phyloP scores from a whole-genome alignment of 2,329 filamentous ascomycete genomes.

The Coniella lustricola region DNA sequence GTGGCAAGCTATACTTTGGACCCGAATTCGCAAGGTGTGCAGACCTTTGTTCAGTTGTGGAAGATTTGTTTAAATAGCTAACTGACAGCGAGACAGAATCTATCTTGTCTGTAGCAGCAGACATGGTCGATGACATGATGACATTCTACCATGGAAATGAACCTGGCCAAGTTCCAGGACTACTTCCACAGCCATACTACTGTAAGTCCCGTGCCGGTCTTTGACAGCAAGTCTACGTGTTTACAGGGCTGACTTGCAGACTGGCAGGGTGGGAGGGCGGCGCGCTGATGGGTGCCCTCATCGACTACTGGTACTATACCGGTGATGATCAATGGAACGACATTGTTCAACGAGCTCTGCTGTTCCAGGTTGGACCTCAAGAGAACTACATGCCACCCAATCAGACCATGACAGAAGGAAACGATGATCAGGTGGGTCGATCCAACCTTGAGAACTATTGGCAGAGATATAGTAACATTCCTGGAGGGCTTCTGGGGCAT shows the following conservation, averaged over 20 bases:
- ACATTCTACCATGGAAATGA: constrained; percentile 41
- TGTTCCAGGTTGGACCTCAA: constrained; percentile 64
- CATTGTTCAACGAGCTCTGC: constrained; percentile 58
- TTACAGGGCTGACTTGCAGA: too few relatives aligned
- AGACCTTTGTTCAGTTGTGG: fast-evolving
- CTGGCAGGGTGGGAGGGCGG: constrained; percentile 63
- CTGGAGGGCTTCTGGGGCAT: constrained; percentile 56
- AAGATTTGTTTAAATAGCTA: background rate
- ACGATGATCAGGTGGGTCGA: constrained; percentile 51
- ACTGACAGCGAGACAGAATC: constrained; percentile 35
- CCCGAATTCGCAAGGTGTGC: constrained; percentile 1
- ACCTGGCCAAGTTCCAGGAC: constrained; percentile 42
- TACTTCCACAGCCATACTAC: constrained; percentile 48
- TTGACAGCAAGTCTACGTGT: background rate
- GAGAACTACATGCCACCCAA: constrained; percentile 69
- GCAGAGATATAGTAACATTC: background rate
- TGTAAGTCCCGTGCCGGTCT: constrained; percentile 31
- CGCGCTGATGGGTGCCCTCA: constrained; percentile 61
- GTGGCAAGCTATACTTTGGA: constrained; percentile 5
- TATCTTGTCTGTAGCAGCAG: constrained; percentile 39
- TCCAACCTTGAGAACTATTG: background rate
- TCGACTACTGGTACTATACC: constrained; percentile 84
- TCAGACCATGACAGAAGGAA: constrained; percentile 59
- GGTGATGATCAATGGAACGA: constrained; percentile 66
- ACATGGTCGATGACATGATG: constrained; percentile 46